These are phyloP conservation scores for Fusarium graminum DNA, from an alignment of 2,329 filamentous ascomycete species.

Conservation along the genomic window DNA sequence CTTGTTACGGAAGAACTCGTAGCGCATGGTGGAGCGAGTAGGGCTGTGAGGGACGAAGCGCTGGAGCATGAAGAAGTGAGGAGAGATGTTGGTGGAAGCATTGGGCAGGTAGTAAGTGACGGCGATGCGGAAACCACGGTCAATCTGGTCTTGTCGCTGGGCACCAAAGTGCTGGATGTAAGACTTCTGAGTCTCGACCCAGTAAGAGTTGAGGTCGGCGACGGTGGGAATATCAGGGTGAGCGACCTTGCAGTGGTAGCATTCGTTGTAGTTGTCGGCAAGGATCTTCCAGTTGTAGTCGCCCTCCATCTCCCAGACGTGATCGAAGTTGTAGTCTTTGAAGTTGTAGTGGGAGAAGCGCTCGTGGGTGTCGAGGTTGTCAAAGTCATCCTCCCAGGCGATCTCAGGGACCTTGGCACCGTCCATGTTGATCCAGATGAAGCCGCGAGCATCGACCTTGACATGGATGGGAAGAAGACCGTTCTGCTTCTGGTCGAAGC, in stretches of 20 bases:
- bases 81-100: constrained; percentile 63
- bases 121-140: constrained; percentile 60
- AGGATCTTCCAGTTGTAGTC: constrained; percentile 72
- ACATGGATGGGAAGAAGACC: constrained; percentile 68
- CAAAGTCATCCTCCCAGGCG: constrained; percentile 66
- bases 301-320: constrained; percentile 68
- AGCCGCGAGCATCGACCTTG: constrained; percentile 65
- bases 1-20: constrained; percentile 74
- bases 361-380: constrained; percentile 60
- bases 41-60: constrained; percentile 69
- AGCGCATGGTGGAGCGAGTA: constrained; percentile 66
- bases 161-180: constrained; percentile 66
- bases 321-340: constrained; percentile 68
- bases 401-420: constrained; percentile 59
- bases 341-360: constrained; percentile 62
- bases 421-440: constrained; percentile 72
- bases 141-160: constrained; percentile 62
- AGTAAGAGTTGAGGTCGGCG: constrained; percentile 69
- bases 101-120: constrained; percentile 66
- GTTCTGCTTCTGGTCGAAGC: constrained; percentile 69
- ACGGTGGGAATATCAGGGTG: constrained; percentile 70
- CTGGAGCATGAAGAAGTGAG: constrained; percentile 75
- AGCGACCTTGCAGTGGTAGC: constrained; percentile 72
- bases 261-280: constrained; percentile 75
- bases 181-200: constrained; percentile 61